Evolutionary conservation across 1,139 yeast genomes (phyloP).

Genomic region (Saccharomyces hybrid): DNA sequence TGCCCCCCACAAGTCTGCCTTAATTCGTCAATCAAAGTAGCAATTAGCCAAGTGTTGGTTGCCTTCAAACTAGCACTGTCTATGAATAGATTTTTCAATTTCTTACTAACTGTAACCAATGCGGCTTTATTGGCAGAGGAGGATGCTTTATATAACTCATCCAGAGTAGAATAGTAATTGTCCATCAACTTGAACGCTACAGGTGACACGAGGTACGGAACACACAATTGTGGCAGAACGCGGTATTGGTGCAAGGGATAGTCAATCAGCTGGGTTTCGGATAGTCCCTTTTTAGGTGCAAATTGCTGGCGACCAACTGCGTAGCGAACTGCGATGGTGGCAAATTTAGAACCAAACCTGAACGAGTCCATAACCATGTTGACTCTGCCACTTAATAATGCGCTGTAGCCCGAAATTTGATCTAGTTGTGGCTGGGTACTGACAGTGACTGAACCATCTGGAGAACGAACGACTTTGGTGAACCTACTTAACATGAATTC

Average conservation of each 20-base stretch:
- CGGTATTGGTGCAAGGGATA: conserved; percentile 85
- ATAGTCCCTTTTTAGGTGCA: conserved; percentile 31
- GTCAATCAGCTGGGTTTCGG: conserved; percentile 63
- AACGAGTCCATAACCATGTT: conserved; percentile 81
- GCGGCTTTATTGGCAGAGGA: conserved; percentile 40
- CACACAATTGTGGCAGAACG: conserved; percentile 70
- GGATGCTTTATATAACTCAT: conserved; percentile 47
- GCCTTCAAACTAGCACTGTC: conserved; percentile 87
- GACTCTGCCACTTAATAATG: conserved; percentile 82
- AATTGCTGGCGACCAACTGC: conserved; percentile 89
- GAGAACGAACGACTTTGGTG: conserved; percentile 49
- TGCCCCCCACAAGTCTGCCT: conserved; percentile 98
- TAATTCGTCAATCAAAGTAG: conserved; percentile 73
- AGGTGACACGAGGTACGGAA: conserved; percentile 69
- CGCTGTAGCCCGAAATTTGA: conserved; percentile 73
- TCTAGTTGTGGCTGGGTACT: conserved; percentile 65
- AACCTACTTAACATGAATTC: conserved; percentile 76
- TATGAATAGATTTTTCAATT: conserved; percentile 70
- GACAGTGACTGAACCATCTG: conserved; percentile 52
- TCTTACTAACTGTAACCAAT: conserved; percentile 37
- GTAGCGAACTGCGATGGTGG: conserved; percentile 79
- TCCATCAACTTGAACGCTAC: conserved; percentile 59
- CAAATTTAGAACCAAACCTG: conserved; percentile 69
- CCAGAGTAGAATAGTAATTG: conserved; percentile 47
- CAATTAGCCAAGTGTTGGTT: conserved; percentile 79